Evolutionary conservation across 2,329 filamentous ascomycete species (phyloP).

Genomic region (Penicillium glabrum): DNA sequence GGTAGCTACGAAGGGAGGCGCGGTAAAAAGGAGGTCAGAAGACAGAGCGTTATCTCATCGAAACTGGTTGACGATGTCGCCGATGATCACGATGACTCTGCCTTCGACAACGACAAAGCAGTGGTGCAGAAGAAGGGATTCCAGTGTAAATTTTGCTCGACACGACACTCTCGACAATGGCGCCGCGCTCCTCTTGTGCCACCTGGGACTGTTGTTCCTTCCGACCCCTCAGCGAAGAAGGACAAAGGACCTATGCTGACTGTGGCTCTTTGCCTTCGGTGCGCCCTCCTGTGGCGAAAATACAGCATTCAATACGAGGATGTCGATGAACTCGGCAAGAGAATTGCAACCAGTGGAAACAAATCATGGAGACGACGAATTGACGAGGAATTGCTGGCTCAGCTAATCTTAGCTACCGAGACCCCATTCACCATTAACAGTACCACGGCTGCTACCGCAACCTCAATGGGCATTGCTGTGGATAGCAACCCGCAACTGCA

Average conservation of each 20-base stretch:
- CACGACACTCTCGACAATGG: slow-evolving; percentile 82
- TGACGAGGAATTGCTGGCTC: slow-evolving; percentile 74
- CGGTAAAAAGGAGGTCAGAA: slow-evolving; percentile 80
- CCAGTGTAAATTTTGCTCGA: slow-evolving; percentile 89
- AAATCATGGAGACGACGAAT: slow-evolving; percentile 84
- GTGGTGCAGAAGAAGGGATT: slow-evolving; percentile 76
- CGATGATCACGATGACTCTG: slow-evolving; percentile 89
- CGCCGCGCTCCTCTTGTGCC: slow-evolving; percentile 78
- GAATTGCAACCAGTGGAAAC: slow-evolving; percentile 75
- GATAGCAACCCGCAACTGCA: slow-evolving; percentile 33
- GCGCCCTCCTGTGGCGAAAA: slow-evolving; percentile 89
- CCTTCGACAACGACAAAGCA: slow-evolving; percentile 89
- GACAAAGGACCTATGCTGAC: slow-evolving; percentile 76
- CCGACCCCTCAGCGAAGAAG: slow-evolving; percentile 63
- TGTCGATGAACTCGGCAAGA: slow-evolving; percentile 85
- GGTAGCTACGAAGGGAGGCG: slow-evolving; percentile 83
- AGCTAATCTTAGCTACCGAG: slow-evolving; percentile 47
- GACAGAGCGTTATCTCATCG: slow-evolving; percentile 57
- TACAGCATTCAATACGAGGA: slow-evolving; percentile 97
- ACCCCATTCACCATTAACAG: slow-evolving; percentile 45
- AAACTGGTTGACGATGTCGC: slow-evolving; percentile 91
- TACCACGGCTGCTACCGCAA: slow-evolving; percentile 45
- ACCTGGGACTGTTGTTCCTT: slow-evolving; percentile 67
- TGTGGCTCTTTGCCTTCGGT: slow-evolving; percentile 83
- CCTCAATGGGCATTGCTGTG: slow-evolving; percentile 42